Percentiles rank a stretch among this genome's conserved stretches.
Conservation (phyloP, 371 early-diverging fungal genomes). For the Rhizopus arrhizus region DNA sequence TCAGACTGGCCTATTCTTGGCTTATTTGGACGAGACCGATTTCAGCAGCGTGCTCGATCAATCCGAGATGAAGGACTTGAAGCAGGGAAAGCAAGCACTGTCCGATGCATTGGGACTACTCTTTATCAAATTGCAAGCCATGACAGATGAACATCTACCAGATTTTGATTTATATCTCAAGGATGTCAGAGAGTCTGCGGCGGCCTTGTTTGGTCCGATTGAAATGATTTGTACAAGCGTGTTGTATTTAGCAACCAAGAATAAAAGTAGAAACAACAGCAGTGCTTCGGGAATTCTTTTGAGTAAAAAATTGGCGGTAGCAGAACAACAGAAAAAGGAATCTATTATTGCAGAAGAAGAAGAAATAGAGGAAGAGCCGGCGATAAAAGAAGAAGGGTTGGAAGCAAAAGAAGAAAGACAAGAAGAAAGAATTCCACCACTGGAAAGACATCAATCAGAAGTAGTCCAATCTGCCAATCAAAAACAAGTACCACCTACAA, state of each 20-base stretch:
- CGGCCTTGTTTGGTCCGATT: constrained; percentile 21
- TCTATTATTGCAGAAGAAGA: too few relatives aligned
- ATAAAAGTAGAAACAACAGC: constrained; percentile 16
- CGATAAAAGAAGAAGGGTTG: background rate
- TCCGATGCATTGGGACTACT: constrained; percentile 66
- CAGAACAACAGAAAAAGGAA: too few relatives aligned
- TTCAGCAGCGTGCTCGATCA: constrained; percentile 12
- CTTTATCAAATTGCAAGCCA: constrained; percentile 61
- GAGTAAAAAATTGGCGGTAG: too few relatives aligned
- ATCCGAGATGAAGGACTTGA: constrained; percentile 11
- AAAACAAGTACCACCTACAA: background rate
- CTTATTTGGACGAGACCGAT: constrained; percentile 33
- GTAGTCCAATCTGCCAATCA: background rate
- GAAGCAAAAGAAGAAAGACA: constrained; percentile 13
- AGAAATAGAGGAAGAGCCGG: background rate
- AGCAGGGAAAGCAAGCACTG: constrained; percentile 32
- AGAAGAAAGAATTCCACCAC: constrained; percentile 1
- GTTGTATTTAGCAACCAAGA: constrained; percentile 8
- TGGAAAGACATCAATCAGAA: constrained; percentile 15
- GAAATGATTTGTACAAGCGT: constrained; percentile 26
- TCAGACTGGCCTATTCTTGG: constrained; percentile 38
- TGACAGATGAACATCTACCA: constrained; percentile 40
- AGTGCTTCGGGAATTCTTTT: constrained; percentile 12
- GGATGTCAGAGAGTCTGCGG: constrained; percentile 20
- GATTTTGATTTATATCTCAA: constrained; percentile 1